These are phyloP conservation scores for Gelatoporia subvermispora DNA, from an alignment of 768 basidiomycete genomes.

Conservation along the genomic window DNA sequence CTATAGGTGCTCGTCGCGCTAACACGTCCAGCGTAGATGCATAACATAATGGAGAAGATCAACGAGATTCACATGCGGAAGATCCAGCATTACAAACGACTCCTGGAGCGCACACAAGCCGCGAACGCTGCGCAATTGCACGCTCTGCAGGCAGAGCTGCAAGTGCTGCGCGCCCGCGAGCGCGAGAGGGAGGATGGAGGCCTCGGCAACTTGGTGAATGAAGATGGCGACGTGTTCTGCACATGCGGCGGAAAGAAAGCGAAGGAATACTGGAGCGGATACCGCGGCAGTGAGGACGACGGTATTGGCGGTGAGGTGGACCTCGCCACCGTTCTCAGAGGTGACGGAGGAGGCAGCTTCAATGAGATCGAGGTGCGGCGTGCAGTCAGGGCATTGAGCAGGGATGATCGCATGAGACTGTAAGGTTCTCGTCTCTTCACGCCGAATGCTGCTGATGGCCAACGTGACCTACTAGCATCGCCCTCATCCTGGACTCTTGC, in stretches of 20 bases:
- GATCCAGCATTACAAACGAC: slow-evolving; percentile 69
- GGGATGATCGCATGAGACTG: slow-evolving; percentile 72
- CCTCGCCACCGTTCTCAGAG: slow-evolving; percentile 44
- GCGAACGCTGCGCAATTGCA: slow-evolving; percentile 79
- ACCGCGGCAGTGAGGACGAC: slow-evolving; percentile 45
- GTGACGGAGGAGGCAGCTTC: slow-evolving; percentile 49
- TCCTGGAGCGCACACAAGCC: slow-evolving; percentile 77
- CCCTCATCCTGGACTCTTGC: slow-evolving; percentile 63
- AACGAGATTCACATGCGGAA: slow-evolving; percentile 44
- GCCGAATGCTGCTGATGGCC: slow-evolving; percentile 1
- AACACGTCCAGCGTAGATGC: slow-evolving; percentile 31
- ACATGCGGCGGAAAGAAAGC: slow-evolving; percentile 57
- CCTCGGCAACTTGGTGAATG: slow-evolving; percentile 5
- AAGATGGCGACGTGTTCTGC: slow-evolving; percentile 30
- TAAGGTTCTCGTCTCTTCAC: slow-evolving; percentile 33
- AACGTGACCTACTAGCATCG: slow-evolving; percentile 35
- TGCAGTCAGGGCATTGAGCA: slow-evolving; percentile 53
- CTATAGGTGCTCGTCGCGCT: not conserved
- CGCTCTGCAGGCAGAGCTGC: slow-evolving; percentile 78
- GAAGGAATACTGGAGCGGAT: slow-evolving; percentile 72
- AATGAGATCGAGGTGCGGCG: slow-evolving; percentile 67
- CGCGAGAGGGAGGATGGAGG: slow-evolving; percentile 23
- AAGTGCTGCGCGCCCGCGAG: slow-evolving; percentile 51
- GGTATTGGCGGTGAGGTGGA: slow-evolving; percentile 43
- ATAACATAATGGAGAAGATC: slow-evolving; percentile 37